Percentiles rank a stretch among this genome's conserved stretches.
Conservation (phyloP, 2,329 filamentous ascomycete species). For the Cladorrhinum sp. region DNA sequence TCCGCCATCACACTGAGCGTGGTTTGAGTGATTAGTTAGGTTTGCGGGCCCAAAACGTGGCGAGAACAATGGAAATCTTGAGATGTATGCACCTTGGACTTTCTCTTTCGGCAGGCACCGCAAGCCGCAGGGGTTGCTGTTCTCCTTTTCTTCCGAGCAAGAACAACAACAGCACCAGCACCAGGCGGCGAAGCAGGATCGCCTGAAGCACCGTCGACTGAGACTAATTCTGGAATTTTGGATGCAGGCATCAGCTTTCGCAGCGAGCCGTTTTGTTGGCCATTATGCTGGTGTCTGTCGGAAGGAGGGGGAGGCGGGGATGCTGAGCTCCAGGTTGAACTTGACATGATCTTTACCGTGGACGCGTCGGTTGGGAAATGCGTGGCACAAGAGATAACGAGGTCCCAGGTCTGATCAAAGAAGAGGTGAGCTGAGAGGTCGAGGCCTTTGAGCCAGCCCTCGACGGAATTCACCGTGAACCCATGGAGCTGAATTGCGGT, state of each 20-base stretch:
- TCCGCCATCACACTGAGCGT: slow-evolving; percentile 31
- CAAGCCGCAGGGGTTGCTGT: slow-evolving; percentile 31
- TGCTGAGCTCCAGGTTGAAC: not conserved
- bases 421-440: not conserved
- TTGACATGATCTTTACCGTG: slow-evolving; percentile 11
- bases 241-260: slow-evolving; percentile 22
- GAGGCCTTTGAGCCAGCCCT: not conserved
- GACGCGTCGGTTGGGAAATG: not conserved
- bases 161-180: not conserved
- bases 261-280: slow-evolving; percentile 8
- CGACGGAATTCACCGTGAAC: not conserved
- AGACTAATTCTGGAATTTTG: not conserved
- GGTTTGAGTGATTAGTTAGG: slow-evolving; percentile 3
- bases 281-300: slow-evolving; percentile 2
- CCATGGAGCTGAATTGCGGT: not conserved
- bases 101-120: slow-evolving; percentile 33
- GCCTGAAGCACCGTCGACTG: slow-evolving; percentile 1
- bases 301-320: not conserved
- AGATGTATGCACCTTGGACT: slow-evolving; percentile 30
- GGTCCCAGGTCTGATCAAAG: not conserved
- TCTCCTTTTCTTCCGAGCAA: slow-evolving; percentile 17
- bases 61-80: too few species aligned
- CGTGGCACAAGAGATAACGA: not conserved
- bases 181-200: not conserved
- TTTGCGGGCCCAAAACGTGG: not conserved